These are phyloP conservation scores for Entomortierella beljakovae DNA, from an alignment of 192 early-diverging fungal genomes.

Conservation along the genomic window DNA sequence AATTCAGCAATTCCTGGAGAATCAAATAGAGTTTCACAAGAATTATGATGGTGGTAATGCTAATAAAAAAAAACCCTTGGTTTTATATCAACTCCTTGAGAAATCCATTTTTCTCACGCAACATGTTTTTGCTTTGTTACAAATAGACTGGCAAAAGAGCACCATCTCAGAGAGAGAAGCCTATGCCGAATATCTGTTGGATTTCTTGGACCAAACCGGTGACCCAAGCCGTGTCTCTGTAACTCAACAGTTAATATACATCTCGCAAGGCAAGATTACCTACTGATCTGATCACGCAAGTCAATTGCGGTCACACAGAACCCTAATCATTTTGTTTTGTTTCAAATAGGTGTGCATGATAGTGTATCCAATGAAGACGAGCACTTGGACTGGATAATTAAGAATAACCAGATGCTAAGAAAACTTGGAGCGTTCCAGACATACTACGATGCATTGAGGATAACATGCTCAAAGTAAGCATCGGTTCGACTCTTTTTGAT, in stretches of 20 bases:
- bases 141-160: constrained; percentile 61
- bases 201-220: constrained; percentile 68
- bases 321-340: not conserved
- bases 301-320: not conserved
- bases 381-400: constrained; percentile 66
- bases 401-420: constrained; percentile 68
- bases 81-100: not conserved
- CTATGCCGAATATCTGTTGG: constrained; percentile 65
- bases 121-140: not conserved
- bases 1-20: constrained; percentile 55
- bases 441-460: constrained; percentile 66
- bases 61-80: not conserved
- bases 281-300: not conserved
- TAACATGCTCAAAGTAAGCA: constrained; percentile 59
- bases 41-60: constrained; percentile 52
- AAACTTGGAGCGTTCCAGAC: constrained; percentile 68
- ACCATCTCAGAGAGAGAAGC: constrained; percentile 52
- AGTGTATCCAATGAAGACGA: constrained; percentile 49
- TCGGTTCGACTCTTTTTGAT: not conserved
- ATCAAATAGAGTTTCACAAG: constrained; percentile 55
- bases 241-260: constrained; percentile 69
- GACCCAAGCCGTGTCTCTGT: constrained; percentile 60
- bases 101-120: not conserved
- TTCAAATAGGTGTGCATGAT: constrained; percentile 29
- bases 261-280: constrained; percentile 68